Evolutionary conservation across 345 rosid species (phyloP).

Genomic region (Ceriops tagal): DNA sequence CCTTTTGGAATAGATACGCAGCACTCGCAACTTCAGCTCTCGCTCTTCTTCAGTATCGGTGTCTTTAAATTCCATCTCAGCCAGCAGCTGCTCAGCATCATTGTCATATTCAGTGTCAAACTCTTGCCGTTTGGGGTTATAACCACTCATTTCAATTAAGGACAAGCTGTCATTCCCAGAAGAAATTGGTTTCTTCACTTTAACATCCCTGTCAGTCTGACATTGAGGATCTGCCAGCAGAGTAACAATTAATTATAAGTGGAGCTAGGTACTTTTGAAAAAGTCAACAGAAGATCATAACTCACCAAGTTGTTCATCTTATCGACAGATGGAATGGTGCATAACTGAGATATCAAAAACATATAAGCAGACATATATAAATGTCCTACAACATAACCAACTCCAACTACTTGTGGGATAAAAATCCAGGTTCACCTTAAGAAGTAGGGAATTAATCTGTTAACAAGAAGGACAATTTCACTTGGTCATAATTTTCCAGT

Average conservation of each 20-base stretch:
- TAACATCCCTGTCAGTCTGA: conserved; percentile 44
- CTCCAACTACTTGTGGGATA: too few relatives aligned
- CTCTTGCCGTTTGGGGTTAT: conserved; percentile 78
- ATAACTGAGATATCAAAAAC: too few relatives aligned
- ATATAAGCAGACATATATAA: too few relatives aligned
- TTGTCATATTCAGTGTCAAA: conserved; percentile 97
- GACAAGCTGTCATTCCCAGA: conserved; percentile 57
- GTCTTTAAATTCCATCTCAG: conserved; percentile 98
- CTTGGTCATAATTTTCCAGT: not conserved
- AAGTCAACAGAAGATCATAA: not conserved
- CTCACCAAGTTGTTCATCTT: not conserved
- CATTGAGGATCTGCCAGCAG: conserved; percentile 54
- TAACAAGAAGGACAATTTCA: too few relatives aligned
- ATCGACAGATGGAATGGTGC: not conserved
- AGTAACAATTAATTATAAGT: not conserved
- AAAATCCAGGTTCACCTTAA: too few relatives aligned
- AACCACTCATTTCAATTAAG: conserved; percentile 70
- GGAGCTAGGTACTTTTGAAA: not conserved
- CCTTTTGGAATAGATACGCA: conserved; percentile 89
- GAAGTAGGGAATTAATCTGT: too few relatives aligned
- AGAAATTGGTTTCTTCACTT: conserved; percentile 64
- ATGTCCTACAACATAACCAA: too few relatives aligned
- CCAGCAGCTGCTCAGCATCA: conserved; percentile 91
- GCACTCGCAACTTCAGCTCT: conserved; percentile 76
- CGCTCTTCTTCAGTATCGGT: conserved; percentile 81